A percentile compares a stretch with the other conserved stretches of the same genome.
Evolutionary conservation across 1,284 basidiomycete species (phyloP).

Genomic region (Leucoagaricus sp.): DNA sequence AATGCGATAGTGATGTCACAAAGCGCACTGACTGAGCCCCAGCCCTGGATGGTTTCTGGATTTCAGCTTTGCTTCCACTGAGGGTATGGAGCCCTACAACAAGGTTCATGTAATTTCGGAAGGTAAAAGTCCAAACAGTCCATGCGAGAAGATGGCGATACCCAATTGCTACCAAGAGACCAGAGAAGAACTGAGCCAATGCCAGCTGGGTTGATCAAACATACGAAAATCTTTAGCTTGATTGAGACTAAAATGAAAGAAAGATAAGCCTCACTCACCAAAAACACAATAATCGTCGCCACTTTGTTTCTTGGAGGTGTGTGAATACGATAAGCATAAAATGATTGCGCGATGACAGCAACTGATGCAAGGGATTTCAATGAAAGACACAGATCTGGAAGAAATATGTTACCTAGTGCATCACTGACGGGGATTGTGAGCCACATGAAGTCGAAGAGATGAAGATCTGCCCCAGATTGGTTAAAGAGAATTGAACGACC

Average conservation of each 20-base stretch:
- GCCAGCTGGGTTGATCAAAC: not conserved
- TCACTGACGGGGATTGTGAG: constrained; percentile 3
- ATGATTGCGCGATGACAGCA: not conserved
- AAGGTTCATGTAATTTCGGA: not conserved
- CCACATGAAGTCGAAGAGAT: constrained; percentile 7
- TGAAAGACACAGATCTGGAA: not conserved
- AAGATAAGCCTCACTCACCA: not conserved
- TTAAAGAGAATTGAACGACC: too few species aligned
- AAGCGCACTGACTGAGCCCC: not conserved
- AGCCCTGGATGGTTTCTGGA: not conserved
- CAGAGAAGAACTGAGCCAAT: not conserved
- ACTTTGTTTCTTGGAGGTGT: not conserved
- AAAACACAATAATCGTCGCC: not conserved
- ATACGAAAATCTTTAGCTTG: not conserved
- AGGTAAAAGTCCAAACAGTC: not conserved
- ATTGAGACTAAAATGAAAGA: not conserved
- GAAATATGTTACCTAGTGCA: not conserved
- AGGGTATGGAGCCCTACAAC: not conserved
- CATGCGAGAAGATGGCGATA: too few species aligned
- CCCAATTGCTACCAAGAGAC: too few species aligned
- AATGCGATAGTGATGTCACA: constrained; percentile 1
- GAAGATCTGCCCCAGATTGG: too few species aligned
- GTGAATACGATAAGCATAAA: constrained; percentile 7
- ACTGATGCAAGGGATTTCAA: not conserved
- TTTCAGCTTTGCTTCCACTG: not conserved